Conservation (phyloP, 257 asterid species). For the Solanum medicagineum region DNA sequence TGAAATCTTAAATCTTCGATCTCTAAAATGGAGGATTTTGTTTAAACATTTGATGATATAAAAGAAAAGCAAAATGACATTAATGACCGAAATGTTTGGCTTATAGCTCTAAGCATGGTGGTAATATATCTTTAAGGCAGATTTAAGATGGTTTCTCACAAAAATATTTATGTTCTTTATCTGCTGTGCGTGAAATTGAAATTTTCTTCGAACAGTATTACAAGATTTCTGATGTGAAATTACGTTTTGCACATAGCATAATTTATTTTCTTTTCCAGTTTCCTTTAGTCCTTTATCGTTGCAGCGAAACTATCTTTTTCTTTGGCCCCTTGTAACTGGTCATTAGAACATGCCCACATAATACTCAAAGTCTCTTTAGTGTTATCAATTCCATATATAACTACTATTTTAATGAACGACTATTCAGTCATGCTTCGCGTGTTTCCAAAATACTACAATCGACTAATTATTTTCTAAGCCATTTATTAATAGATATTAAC, state of each 20-base stretch:
- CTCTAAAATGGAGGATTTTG: neutral
- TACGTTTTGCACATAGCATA: neutral
- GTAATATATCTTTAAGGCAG: neutral
- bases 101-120: neutral
- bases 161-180: neutral
- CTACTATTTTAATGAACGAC: no score
- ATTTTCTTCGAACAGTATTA: neutral
- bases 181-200: neutral
- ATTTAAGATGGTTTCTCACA: neutral
- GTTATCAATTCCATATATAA: no score
- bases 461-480: no score
- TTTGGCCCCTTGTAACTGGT: no score
- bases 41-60: neutral
- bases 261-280: no score
- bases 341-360: no score
- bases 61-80: neutral
- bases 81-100: neutral
- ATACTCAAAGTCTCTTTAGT: no score
- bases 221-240: neutral
- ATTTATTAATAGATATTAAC: no score
- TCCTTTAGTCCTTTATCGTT: no score
- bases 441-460: no score
- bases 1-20: neutral
- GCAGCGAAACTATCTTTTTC: no score
- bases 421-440: no score